These are phyloP conservation scores for Deinandra increscens DNA, from an alignment of 129 eudicot species.

Conservation along the genomic window DNA sequence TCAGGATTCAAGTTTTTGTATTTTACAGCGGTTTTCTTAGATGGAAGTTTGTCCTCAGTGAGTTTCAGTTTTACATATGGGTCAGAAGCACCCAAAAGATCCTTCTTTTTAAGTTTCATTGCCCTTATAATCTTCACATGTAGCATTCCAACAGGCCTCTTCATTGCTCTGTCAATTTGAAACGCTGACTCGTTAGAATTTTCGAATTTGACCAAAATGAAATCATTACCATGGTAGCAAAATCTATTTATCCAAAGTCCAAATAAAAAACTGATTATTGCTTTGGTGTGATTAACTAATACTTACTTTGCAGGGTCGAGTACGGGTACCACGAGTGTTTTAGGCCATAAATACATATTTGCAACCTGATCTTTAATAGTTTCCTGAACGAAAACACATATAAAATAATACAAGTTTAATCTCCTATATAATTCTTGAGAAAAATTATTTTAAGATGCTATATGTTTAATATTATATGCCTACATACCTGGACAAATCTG, in stretches of 20 bases:
- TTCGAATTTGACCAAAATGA: neutral
- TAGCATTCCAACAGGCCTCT: constrained; percentile 79
- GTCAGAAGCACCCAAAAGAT: constrained; percentile 75
- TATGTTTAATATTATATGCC: neutral
- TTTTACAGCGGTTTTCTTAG: constrained; percentile 81
- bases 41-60: constrained; percentile 73
- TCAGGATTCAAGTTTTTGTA: constrained; percentile 86
- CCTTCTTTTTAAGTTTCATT: constrained; percentile 78
- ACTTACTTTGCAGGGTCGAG: constrained; percentile 88
- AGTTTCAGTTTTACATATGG: constrained; percentile 83
- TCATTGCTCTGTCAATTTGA: constrained; percentile 60
- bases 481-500: constrained; percentile 60
- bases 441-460: too few species aligned
- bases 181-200: neutral
- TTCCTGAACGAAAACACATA: constrained; percentile 46
- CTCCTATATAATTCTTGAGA: neutral
- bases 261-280: neutral
- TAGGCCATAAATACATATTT: constrained; percentile 89
- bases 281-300: neutral
- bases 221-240: neutral
- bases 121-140: constrained; percentile 74
- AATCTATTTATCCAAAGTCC: neutral
- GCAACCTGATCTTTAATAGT: constrained; percentile 82
- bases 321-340: constrained; percentile 76
- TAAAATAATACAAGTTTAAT: constrained; percentile 15